These are phyloP conservation scores for Lophiotrema nucula DNA, from an alignment of 495 filamentous ascomycete species.

Conservation along the genomic window DNA sequence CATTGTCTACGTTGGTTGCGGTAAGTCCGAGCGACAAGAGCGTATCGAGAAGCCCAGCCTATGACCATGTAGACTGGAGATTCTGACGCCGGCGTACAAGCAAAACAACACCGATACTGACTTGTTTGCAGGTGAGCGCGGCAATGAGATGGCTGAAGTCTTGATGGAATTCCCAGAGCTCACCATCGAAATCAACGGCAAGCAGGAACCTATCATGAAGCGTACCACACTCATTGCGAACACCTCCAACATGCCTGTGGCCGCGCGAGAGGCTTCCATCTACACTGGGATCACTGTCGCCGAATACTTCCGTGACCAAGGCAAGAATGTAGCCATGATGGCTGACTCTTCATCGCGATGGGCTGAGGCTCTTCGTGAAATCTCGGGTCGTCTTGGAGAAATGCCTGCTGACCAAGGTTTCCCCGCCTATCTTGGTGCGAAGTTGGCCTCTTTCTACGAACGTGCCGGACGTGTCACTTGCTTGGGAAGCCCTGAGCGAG, in stretches of 20 bases:
- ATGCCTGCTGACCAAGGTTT: conserved; percentile 99
- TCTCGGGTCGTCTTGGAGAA: conserved; percentile 97
- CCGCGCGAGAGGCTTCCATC: conserved; percentile 96
- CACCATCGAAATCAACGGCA: conserved; percentile 83
- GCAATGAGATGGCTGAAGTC: conserved; percentile 99
- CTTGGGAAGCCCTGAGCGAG: conserved; percentile 82
- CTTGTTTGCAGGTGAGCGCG: too few relatives aligned
- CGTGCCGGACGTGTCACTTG: conserved; percentile 84
- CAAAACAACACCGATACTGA: too few relatives aligned
- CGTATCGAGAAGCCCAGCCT: too few relatives aligned
- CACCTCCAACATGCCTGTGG: conserved; percentile 99
- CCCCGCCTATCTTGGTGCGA: conserved; percentile 94
- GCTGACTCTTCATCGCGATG: conserved; percentile 97
- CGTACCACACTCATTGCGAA: conserved; percentile 97
- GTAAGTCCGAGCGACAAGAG: too few relatives aligned
- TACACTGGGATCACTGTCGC: conserved; percentile 98
- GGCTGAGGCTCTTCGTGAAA: conserved; percentile 97
- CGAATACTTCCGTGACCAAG: conserved; percentile 98
- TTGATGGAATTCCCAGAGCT: conserved; percentile 99
- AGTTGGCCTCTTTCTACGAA: conserved; percentile 98
- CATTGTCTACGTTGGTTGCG: conserved; percentile 97
- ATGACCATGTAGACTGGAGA: too few relatives aligned
- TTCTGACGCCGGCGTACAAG: too few relatives aligned
- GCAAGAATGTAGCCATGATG: conserved; percentile 99
- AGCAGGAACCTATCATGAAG: conserved; percentile 99